Evolutionary conservation across 305 asterid genomes (phyloP).

Genomic region (Solanum hybrid): DNA sequence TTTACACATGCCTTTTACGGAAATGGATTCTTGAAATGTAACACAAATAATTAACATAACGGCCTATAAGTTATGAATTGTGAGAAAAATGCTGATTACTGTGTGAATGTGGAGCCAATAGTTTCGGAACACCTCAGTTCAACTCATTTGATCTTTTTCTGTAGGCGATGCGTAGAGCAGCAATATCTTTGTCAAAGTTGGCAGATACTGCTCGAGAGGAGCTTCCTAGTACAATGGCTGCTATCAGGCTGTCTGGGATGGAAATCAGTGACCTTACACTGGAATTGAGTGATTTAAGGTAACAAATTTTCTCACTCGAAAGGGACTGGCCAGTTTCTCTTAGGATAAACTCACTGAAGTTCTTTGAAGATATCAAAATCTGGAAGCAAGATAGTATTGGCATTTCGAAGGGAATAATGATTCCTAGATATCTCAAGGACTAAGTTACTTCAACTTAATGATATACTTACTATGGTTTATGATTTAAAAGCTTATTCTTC

Average conservation of each 20-base stretch:
- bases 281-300: constrained; percentile 85
- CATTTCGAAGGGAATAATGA: not conserved
- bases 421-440: not conserved
- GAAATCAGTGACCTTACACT: constrained; percentile 88
- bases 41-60: not conserved
- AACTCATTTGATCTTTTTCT: not conserved
- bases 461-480: not conserved
- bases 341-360: not conserved
- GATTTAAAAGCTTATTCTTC: not conserved
- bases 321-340: not conserved
- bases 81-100: not conserved
- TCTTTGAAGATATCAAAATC: not conserved
- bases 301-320: not conserved
- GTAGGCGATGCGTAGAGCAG: constrained; percentile 87
- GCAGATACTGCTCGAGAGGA: constrained; percentile 85
- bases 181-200: constrained; percentile 66
- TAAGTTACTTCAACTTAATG: not conserved
- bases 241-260: constrained; percentile 76
- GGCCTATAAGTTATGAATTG: not conserved
- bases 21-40: not conserved
- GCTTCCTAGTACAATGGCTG: constrained; percentile 91
- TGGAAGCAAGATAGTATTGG: not conserved
- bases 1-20: not conserved
- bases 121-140: not conserved
- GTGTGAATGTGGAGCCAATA: not conserved